Evolutionary conservation across 352 stramenopile species (phyloP), one percentile per base, ranked within the genome.

Genomic region (Phytopythium vexans): DNA sequence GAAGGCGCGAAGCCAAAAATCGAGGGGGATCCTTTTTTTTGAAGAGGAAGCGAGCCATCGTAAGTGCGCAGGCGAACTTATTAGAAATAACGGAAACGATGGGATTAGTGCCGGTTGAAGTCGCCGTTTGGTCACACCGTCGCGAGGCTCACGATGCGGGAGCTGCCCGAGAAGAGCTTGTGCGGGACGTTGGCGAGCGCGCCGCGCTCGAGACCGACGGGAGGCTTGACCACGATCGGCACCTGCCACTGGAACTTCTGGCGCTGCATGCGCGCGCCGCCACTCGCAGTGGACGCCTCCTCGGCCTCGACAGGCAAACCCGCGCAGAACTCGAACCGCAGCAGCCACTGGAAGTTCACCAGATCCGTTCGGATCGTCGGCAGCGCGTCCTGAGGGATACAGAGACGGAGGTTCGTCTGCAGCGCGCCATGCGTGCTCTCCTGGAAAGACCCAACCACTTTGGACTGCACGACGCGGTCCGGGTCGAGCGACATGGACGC

Each of bases 321-420:
- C 1, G 70, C 66, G 1, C 68, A 77, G 49, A 88, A 88, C 57
- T 86, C 77, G 16, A 88, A 88, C n/a, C 60, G 61, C 12, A 88
- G 55, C 36, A 77, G 51, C 68, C 75, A 88, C 52, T 82, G 62
- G 57, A 86, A 80, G 49, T 64, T 64, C 42, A 88, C 72, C n/a
- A 88, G 46, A 48, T 86, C 74, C 31, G 74, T 86, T 11, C 58
- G 56, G 52, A 88, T 85, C 8, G 64, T 82, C 27, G 74, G 68
- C 41, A 81, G 49, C n/a, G 74, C 73, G 39, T 88, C 70, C 32
- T 80, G 69, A 14, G 77, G 74, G 54, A 88, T 69, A 10, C 60
- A 60, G 49, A 86, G 85, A 15, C 71, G 70, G 45, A 82, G 57
- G 43, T 80, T 82, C 1, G 77, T 86, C 34, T 88, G 74, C 42